Evolutionary conservation across 441 rosid species (phyloP), one percentile per base, ranked within the genome.

Genomic region (Pelargonium cotyledonis): DNA sequence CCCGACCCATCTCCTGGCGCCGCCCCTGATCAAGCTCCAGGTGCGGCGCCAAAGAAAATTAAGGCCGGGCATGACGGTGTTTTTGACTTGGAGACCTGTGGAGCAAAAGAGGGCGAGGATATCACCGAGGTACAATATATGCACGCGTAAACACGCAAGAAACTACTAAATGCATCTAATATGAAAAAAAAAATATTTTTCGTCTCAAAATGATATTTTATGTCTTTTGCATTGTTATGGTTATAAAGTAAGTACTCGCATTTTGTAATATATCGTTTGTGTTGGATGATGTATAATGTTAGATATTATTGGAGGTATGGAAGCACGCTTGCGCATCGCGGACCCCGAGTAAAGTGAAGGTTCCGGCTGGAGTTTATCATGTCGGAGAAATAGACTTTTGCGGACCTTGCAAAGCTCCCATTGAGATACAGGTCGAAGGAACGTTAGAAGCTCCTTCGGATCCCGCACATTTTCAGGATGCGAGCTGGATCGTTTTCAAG

Each of bases 331-430:
- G 76, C 15, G 53, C 47, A 31, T 67, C 63, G 11, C 16, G 8
- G 2, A 49, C 19, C 3, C 53, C 71, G 15, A 18, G 51, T 7
- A 58, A 12, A n/a, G 53, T 73, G n/a, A 10, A 61, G 63, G 63
- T 73, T 47, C 76, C 76, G 5, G 0, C 8, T 16, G 76, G 76
- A 5, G 40, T 26, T 49, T 73, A 21, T 11, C 31, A 11, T 2
- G 10, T 67, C 9, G 9, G 68, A 5, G 71, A 57, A 58, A 55
- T 67, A 10, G 0, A 0, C 43, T 47, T 73, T 0, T 1, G 63
- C 1, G 76, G 76, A 8, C 76, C 76, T 1, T 73, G 76, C 64
- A 63, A 38, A 29, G 68, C 67, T 21, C 71, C 67, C 0, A 12
- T 73, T 21, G 62, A 44, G 14, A 11, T 73, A 0, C 12, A 41